Conservation (phyloP, 73 alveolate species). For the Paramecium sonneborni region DNA sequence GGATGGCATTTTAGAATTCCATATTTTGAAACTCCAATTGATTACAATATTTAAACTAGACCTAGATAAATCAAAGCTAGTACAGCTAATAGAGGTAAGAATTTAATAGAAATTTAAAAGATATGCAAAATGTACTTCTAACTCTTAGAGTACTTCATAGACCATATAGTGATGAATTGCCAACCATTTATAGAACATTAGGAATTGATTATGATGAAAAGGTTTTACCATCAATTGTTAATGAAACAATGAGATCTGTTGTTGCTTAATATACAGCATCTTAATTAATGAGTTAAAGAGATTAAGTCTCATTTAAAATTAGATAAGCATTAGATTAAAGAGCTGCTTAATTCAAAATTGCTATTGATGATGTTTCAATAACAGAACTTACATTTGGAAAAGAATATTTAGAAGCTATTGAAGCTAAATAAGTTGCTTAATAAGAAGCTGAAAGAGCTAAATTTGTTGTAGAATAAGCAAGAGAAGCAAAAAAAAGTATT, state of each 20-base stretch:
- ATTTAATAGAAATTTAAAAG: too few relatives aligned
- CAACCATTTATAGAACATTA: conserved; percentile 82
- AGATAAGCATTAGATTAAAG: conserved; percentile 81
- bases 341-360: conserved; percentile 86
- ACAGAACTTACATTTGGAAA: conserved; percentile 82
- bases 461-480: conserved; percentile 90
- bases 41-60: conserved; percentile 87
- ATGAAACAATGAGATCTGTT: conserved; percentile 89
- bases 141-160: conserved; percentile 92
- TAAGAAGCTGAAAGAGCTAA: conserved; percentile 97
- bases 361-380: conserved; percentile 93
- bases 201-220: conserved; percentile 96
- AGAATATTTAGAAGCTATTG: conserved; percentile 78
- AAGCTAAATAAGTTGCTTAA: conserved; percentile 96
- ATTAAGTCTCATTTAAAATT: conserved; percentile 81
- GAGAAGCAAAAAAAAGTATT: conserved; percentile 87
- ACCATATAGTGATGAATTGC: conserved; percentile 86
- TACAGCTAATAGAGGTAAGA: conserved; percentile 93
- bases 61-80: conserved; percentile 78
- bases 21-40: conserved; percentile 94
- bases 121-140: conserved; percentile 91
- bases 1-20: conserved; percentile 87
- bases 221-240: conserved; percentile 94
- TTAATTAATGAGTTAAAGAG: conserved; percentile 86
- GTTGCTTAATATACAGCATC: conserved; percentile 87